Percentiles rank a stretch among this genome's conserved stretches.
These are phyloP conservation scores for Rauvolfia tetraphylla DNA, from an alignment of 257 asterid species.

Conservation along the genomic window DNA sequence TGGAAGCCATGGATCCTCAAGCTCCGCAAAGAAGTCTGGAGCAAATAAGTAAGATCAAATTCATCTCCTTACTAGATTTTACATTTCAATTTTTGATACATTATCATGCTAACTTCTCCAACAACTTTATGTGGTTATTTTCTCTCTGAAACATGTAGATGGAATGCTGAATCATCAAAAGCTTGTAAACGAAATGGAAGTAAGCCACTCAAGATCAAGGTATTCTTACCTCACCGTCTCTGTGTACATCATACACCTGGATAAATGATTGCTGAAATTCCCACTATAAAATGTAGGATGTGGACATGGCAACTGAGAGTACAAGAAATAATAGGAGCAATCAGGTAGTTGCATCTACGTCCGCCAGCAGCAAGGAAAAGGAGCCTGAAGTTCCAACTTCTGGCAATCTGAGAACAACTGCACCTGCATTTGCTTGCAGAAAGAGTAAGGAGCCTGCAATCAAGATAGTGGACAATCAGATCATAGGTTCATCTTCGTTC, in stretches of 20 bases:
- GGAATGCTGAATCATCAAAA: not conserved
- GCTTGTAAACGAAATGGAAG: not conserved
- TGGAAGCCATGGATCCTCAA: not conserved
- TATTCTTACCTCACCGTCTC: not conserved
- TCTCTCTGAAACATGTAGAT: not conserved
- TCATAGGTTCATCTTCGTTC: too few relatives aligned
- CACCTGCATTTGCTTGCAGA: not conserved
- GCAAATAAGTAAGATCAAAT: not conserved
- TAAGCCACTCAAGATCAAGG: not conserved
- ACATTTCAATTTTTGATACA: too few relatives aligned
- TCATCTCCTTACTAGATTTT: too few relatives aligned
- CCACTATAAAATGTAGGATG: not conserved
- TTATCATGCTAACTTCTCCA: too few relatives aligned
- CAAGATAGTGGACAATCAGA: too few relatives aligned
- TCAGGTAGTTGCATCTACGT: not conserved
- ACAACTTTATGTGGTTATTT: not conserved
- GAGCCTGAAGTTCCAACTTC: not conserved
- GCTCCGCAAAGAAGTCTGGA: not conserved
- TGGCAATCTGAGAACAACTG: not conserved
- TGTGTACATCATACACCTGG: not conserved
- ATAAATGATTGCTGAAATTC: not conserved
- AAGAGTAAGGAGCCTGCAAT: too few relatives aligned
- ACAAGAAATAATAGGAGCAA: not conserved
- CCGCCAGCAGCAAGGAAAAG: not conserved
- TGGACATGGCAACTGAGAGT: not conserved